A percentile compares a stretch with the other conserved stretches of the same genome.
These are phyloP conservation scores for Trametes cingulata DNA, from an alignment of 768 basidiomycete species.

Conservation along the genomic window DNA sequence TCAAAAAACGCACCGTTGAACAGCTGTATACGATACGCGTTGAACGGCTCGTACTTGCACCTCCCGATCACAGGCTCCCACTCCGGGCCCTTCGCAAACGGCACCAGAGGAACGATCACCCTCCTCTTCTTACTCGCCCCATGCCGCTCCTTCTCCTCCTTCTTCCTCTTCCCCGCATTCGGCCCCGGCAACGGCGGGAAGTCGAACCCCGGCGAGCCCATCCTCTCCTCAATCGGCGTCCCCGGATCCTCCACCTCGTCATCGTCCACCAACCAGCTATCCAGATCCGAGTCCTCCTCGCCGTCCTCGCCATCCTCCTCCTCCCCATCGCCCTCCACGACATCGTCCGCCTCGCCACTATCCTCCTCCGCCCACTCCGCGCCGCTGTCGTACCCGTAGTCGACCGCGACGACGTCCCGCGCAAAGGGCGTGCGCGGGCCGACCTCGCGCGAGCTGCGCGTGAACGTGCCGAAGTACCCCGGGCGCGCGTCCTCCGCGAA, in stretches of 20 bases:
- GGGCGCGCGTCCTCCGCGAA: slow-evolving; percentile 86
- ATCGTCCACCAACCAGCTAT: slow-evolving; percentile 78
- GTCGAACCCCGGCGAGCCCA: slow-evolving; percentile 32
- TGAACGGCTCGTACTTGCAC: slow-evolving; percentile 70
- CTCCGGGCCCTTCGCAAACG: slow-evolving; percentile 79
- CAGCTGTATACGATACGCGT: slow-evolving; percentile 72
- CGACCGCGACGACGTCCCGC: slow-evolving; percentile 72
- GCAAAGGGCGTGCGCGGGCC: slow-evolving; percentile 84
- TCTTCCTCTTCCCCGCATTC: slow-evolving; percentile 68
- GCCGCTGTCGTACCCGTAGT: slow-evolving; percentile 93
- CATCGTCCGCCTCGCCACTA: slow-evolving; percentile 72
- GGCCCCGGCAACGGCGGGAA: slow-evolving; percentile 19
- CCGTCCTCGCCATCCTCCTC: slow-evolving; percentile 67
- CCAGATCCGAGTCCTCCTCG: slow-evolving; percentile 73
- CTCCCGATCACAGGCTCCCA: slow-evolving; percentile 74
- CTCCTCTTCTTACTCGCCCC: slow-evolving; percentile 70
- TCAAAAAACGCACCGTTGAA: slow-evolving; percentile 68
- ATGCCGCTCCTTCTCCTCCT: slow-evolving; percentile 39
- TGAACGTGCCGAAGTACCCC: slow-evolving; percentile 95
- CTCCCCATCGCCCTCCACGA: slow-evolving; percentile 56
- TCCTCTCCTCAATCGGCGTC: slow-evolving; percentile 43
- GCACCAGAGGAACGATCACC: slow-evolving; percentile 74
- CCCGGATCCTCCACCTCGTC: slow-evolving; percentile 53
- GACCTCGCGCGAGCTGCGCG: slow-evolving; percentile 72
- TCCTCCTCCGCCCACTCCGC: slow-evolving; percentile 96